phyloP scores from a whole-genome alignment of 768 basidiomycete species.

The Tulasnella sp. region DNA sequence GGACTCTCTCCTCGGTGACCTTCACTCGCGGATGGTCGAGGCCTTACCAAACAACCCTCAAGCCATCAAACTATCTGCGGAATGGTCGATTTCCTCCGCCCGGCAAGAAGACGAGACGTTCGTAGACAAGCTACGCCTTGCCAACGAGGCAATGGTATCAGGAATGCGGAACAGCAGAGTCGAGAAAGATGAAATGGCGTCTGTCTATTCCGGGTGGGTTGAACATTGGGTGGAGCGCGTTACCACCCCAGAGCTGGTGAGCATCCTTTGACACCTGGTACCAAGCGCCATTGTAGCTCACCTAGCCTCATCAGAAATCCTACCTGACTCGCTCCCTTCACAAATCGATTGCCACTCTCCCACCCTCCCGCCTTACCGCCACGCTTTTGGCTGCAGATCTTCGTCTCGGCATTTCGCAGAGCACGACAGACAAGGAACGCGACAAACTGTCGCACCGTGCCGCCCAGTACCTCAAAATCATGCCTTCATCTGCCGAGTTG shows the following conservation, averaged over 20 bases:
- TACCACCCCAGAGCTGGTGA: conserved; percentile 28
- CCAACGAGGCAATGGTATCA: conserved; percentile 38
- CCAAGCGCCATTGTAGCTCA: not conserved
- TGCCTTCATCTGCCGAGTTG: conserved; percentile 31
- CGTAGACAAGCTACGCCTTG: conserved; percentile 41
- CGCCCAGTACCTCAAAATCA: conserved; percentile 35
- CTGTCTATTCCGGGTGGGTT: conserved; percentile 36
- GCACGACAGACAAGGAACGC: conserved; percentile 1
- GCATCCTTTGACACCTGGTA: conserved; percentile 4
- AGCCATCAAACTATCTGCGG: conserved; percentile 32
- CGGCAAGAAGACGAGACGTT: conserved; percentile 34
- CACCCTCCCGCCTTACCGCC: conserved; percentile 1
- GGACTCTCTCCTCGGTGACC: conserved; percentile 31
- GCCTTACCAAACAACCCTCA: conserved; percentile 30
- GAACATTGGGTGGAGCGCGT: conserved; percentile 35
- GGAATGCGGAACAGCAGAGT: conserved; percentile 18
- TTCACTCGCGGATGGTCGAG: conserved; percentile 32
- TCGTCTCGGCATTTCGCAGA: conserved; percentile 19
- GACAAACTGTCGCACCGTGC: conserved; percentile 32
- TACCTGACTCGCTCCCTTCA: conserved; percentile 16
- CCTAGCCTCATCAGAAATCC: not conserved
- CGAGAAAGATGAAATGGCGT: conserved; percentile 22
- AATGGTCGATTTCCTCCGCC: conserved; percentile 23
- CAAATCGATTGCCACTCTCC: not conserved
- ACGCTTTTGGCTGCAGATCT: conserved; percentile 19